These are phyloP conservation scores for Butyriboletus appendiculatus DNA, from an alignment of 1,284 basidiomycete species.

Conservation along the genomic window DNA sequence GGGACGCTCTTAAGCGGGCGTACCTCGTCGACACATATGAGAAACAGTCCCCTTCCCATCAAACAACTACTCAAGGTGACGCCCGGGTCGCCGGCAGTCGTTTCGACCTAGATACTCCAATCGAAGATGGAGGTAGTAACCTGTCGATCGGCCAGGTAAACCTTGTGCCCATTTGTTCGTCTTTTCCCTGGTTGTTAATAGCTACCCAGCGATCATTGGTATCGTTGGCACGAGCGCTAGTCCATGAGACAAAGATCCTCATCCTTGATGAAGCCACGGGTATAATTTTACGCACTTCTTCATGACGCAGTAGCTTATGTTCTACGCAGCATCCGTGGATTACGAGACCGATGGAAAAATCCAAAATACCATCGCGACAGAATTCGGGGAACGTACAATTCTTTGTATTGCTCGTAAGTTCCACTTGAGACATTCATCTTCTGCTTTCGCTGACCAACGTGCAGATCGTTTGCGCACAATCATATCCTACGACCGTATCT, in stretches of 20 bases:
- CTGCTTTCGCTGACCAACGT: conserved; percentile 4
- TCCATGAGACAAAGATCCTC: conserved; percentile 75
- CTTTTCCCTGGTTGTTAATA: neutral
- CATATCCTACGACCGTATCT: conserved; percentile 73
- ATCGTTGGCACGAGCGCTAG: conserved; percentile 79
- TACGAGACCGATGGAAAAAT: conserved; percentile 85
- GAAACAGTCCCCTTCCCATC: conserved; percentile 1
- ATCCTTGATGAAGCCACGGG: conserved; percentile 79
- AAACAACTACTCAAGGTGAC: neutral
- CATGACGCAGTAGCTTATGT: conserved; percentile 1
- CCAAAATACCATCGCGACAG: conserved; percentile 82
- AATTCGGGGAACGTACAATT: conserved; percentile 80
- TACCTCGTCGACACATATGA: conserved; percentile 63
- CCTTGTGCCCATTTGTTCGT: neutral
- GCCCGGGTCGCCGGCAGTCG: conserved; percentile 39
- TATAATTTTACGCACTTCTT: conserved; percentile 6
- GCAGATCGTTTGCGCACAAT: conserved; percentile 75
- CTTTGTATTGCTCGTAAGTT: conserved; percentile 75
- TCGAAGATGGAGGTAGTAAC: conserved; percentile 88
- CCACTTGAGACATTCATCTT: neutral
- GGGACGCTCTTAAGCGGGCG: conserved; percentile 81
- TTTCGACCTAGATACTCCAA: conserved; percentile 77
- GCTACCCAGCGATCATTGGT: conserved; percentile 67
- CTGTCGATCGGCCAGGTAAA: conserved; percentile 59
- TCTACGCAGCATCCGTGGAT: conserved; percentile 64